Percentiles rank a stretch among this genome's conserved stretches.
Conservation (phyloP, 352 stramenopile species). For the Phytophthora melonis region DNA sequence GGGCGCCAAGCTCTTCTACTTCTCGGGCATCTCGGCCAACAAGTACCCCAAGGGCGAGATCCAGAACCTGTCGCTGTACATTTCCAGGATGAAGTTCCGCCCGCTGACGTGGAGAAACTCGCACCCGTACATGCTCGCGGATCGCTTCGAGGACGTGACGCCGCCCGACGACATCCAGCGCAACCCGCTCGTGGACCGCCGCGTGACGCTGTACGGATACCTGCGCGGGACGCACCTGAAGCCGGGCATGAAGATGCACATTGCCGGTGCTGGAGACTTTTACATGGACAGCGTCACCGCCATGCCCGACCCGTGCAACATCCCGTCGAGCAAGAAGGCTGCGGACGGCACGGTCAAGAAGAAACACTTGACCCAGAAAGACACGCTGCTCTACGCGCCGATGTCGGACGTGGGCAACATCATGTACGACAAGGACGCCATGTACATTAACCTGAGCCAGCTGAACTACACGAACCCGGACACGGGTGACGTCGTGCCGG, state of each 20-base stretch:
- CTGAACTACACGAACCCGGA: conserved; percentile 96
- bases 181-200: conserved; percentile 93
- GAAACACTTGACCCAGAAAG: conserved; percentile 94
- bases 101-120: conserved; percentile 99
- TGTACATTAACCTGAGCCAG: conserved; percentile 98
- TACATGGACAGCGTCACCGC: conserved; percentile 94
- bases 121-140: conserved; percentile 99
- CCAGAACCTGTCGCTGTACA: conserved; percentile 97
- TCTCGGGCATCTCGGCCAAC: conserved; percentile 97
- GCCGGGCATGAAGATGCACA: conserved; percentile 96
- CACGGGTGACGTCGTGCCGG: conserved; percentile 69
- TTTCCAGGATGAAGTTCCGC: conserved; percentile 98
- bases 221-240: conserved; percentile 99
- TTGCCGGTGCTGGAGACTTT: conserved; percentile 99
- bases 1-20: conserved; percentile 97
- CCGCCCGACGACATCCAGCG: conserved; percentile 94
- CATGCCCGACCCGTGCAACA: conserved; percentile 97
- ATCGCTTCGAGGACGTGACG: conserved; percentile 98
- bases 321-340: conserved; percentile 76
- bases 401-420: conserved; percentile 98
- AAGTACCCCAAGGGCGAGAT: conserved; percentile 99
- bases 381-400: conserved; percentile 90
- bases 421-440: conserved; percentile 98
- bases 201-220: conserved; percentile 98
- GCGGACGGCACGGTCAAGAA: conserved; percentile 75